These are phyloP conservation scores for Daedaleopsis sinensis DNA, from an alignment of 768 basidiomycete genomes.

Conservation along the genomic window DNA sequence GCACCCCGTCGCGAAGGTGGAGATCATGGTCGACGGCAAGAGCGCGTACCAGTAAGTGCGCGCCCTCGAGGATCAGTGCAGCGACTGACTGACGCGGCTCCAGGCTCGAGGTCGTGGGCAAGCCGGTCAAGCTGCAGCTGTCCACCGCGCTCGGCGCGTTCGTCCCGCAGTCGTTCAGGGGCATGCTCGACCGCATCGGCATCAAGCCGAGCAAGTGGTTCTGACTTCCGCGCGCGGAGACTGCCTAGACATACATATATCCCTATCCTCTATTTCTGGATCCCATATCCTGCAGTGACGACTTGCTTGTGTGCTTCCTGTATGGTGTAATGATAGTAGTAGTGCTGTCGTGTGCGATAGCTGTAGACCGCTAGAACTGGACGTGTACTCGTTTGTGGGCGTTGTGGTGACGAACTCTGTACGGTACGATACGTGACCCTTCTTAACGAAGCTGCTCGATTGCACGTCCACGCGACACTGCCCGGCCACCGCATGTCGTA, in stretches of 20 bases:
- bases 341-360: neutral
- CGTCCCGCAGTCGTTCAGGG: conserved; percentile 51
- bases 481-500: too few species aligned
- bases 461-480: too few species aligned
- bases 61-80: neutral
- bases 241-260: neutral
- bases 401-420: neutral
- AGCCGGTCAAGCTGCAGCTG: conserved; percentile 45
- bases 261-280: neutral
- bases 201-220: conserved; percentile 61
- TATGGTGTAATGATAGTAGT: neutral
- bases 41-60: conserved; percentile 50
- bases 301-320: neutral
- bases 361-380: neutral
- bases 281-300: neutral
- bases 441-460: neutral
- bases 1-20: conserved; percentile 55
- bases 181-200: conserved; percentile 58
- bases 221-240: conserved; percentile 23
- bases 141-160: conserved; percentile 50
- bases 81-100: neutral
- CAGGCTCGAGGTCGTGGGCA: conserved; percentile 53
- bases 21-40: conserved; percentile 63
- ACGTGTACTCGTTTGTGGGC: neutral
- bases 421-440: conserved; percentile 1